Conservation (phyloP, 306 rosid species). For the Prunus davidiana region DNA sequence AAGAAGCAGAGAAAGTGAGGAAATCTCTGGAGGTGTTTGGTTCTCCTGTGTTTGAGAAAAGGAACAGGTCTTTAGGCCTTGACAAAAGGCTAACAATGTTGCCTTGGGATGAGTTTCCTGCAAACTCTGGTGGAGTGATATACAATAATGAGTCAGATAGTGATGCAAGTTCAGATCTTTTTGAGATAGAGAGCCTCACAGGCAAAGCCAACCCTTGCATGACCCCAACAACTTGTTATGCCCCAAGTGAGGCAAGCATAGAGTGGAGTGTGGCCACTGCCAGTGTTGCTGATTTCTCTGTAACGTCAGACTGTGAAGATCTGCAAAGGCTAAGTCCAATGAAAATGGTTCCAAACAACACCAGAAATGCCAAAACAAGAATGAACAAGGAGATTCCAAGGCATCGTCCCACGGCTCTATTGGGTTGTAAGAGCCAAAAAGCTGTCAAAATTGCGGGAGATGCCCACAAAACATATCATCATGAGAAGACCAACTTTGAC, state of each 20-base stretch:
- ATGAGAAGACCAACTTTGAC: constrained; percentile 32
- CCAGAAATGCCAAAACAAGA: constrained; percentile 29
- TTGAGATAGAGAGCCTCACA: constrained; percentile 77
- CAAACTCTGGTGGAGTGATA: constrained; percentile 22
- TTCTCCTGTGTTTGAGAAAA: constrained; percentile 47
- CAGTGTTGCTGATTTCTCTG: constrained; percentile 74
- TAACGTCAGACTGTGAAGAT: constrained; percentile 70
- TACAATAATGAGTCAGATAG: constrained; percentile 56
- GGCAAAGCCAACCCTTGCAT: constrained; percentile 47
- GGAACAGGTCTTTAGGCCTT: constrained; percentile 52
- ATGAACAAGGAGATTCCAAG: constrained; percentile 32
- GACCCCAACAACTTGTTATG: constrained; percentile 71
- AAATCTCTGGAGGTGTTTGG: constrained; percentile 79
- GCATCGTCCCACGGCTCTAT: constrained; percentile 34
- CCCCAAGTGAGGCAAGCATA: constrained; percentile 95
- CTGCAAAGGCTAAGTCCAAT: constrained; percentile 45
- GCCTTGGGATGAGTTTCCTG: constrained; percentile 37
- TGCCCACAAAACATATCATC: constrained; percentile 34
- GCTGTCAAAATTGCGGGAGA: constrained; percentile 65
- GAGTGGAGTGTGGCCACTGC: constrained; percentile 95
- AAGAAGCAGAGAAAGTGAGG: constrained; percentile 22
- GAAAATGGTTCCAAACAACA: constrained; percentile 16
- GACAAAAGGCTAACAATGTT: constrained; percentile 49
- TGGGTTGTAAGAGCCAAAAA: constrained; percentile 79
- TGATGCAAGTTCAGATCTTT: constrained; percentile 94